A percentile compares a stretch with the other conserved stretches of the same genome.
Evolutionary conservation across 495 filamentous ascomycete species (phyloP).

Genomic region (Tetracladium marchalianum): DNA sequence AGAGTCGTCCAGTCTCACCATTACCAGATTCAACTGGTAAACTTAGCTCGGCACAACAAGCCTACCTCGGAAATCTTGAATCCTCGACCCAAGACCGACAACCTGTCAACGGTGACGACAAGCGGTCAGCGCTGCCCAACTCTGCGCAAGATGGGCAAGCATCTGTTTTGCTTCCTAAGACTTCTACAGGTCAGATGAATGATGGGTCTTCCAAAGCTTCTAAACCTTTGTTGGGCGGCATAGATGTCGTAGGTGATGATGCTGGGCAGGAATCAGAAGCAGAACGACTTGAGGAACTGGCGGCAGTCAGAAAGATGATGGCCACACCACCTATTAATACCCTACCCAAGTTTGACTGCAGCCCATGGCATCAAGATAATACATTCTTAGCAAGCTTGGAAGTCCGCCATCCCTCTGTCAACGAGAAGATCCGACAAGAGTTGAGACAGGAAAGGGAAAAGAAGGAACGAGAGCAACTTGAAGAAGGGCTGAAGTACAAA

Average conservation of each 20-base stretch:
- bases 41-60: too few species aligned
- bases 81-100: neutral
- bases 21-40: too few species aligned
- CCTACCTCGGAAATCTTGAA: too few species aligned
- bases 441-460: constrained; percentile 19
- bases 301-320: constrained; percentile 33
- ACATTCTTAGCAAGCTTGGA: constrained; percentile 21
- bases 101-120: neutral
- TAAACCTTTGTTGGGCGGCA: too few species aligned
- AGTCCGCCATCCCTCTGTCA: constrained; percentile 1
- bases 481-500: constrained; percentile 23
- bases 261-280: neutral
- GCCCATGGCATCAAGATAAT: constrained; percentile 33
- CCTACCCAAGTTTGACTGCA: constrained; percentile 30
- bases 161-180: too few species aligned
- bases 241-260: neutral
- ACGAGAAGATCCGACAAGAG: constrained; percentile 1
- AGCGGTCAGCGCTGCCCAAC: too few species aligned
- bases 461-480: constrained; percentile 21
- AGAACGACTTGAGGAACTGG: constrained; percentile 15
- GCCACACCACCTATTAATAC: constrained; percentile 33
- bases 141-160: neutral
- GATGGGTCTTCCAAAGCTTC: too few species aligned
- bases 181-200: too few species aligned
- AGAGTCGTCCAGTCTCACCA: neutral